phyloP scores from a whole-genome alignment of 768 basidiomycete genomes.

The Amanita fuliginea region DNA sequence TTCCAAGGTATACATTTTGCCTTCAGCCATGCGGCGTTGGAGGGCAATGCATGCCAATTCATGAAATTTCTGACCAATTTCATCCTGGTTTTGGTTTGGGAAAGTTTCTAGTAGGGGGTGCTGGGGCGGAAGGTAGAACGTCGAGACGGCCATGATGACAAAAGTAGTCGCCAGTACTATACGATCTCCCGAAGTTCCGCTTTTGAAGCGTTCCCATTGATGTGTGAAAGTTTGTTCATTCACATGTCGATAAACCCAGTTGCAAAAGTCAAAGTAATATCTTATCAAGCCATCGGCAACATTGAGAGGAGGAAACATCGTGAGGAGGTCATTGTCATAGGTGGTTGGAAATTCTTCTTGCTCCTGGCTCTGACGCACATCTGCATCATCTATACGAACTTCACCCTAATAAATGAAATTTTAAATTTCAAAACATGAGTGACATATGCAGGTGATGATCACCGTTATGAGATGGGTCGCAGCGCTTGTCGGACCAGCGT shows the following conservation, averaged over 20 bases:
- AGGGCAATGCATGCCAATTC: conserved; percentile 56
- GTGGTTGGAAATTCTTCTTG: conserved; percentile 31
- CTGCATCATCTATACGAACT: conserved; percentile 40
- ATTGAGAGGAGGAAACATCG: conserved; percentile 51
- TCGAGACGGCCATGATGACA: conserved; percentile 63
- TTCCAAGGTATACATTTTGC: conserved; percentile 54
- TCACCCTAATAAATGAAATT: conserved; percentile 24
- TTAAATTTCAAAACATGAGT: conserved; percentile 7
- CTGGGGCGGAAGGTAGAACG: conserved; percentile 57
- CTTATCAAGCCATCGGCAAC: conserved; percentile 63
- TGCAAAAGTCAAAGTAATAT: conserved; percentile 81
- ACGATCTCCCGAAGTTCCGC: conserved; percentile 52
- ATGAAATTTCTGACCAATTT: conserved; percentile 56
- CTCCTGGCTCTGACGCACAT: conserved; percentile 45
- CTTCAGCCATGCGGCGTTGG: conserved; percentile 49
- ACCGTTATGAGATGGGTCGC: conserved; percentile 61
- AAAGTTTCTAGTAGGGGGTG: conserved; percentile 46
- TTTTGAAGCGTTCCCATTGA: conserved; percentile 70
- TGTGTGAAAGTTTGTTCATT: conserved; percentile 49
- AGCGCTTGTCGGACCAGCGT: conserved; percentile 71
- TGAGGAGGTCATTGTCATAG: conserved; percentile 66
- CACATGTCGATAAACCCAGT: conserved; percentile 79
- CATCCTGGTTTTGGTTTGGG: conserved; percentile 42
- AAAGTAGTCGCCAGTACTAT: conserved; percentile 62
- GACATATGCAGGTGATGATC: conserved; percentile 12